Percentiles rank a stretch among this genome's conserved stretches.
phyloP scores from a whole-genome alignment of 768 basidiomycete species.

The Russula brevipes region DNA sequence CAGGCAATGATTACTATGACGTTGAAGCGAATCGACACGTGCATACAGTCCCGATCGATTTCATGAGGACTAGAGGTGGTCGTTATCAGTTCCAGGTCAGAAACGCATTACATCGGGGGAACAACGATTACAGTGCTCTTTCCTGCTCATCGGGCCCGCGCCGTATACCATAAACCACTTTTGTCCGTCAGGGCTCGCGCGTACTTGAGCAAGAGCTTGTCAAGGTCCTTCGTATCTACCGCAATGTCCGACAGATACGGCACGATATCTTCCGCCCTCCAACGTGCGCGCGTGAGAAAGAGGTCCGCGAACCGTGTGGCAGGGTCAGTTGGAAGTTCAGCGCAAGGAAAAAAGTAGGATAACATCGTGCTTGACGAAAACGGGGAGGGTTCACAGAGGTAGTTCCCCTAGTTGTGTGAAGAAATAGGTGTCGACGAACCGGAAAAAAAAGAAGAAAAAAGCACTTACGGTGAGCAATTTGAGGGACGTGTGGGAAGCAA shows the following conservation, averaged over 20 bases:
- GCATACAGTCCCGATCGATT: background rate
- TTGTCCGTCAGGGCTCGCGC: slow-evolving; percentile 70
- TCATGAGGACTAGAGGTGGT: no score
- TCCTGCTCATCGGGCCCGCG: slow-evolving; percentile 45
- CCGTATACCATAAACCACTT: slow-evolving; percentile 68
- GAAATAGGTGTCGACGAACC: no score
- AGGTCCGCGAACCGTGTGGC: slow-evolving; percentile 80
- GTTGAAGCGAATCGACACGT: no score
- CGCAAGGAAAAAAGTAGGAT: slow-evolving; percentile 72
- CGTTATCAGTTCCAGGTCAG: no score
- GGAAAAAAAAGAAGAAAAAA: background rate
- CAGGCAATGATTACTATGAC: no score
- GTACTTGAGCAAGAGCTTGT: slow-evolving; percentile 82
- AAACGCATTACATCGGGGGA: background rate
- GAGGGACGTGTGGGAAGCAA: slow-evolving; percentile 55
- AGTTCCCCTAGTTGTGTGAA: slow-evolving; percentile 57
- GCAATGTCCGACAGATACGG: slow-evolving; percentile 82
- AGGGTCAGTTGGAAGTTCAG: slow-evolving; percentile 70
- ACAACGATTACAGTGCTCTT: background rate
- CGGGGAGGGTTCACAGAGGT: slow-evolving; percentile 44
- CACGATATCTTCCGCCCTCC: slow-evolving; percentile 73
- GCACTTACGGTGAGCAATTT: slow-evolving; percentile 59
- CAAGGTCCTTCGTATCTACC: slow-evolving; percentile 79
- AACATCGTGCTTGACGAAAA: slow-evolving; percentile 38
- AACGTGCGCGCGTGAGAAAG: slow-evolving; percentile 72